Base-by-base conservation (phyloP, 2,329 filamentous ascomycete species). In the Didymellaceae sp. region DNA sequence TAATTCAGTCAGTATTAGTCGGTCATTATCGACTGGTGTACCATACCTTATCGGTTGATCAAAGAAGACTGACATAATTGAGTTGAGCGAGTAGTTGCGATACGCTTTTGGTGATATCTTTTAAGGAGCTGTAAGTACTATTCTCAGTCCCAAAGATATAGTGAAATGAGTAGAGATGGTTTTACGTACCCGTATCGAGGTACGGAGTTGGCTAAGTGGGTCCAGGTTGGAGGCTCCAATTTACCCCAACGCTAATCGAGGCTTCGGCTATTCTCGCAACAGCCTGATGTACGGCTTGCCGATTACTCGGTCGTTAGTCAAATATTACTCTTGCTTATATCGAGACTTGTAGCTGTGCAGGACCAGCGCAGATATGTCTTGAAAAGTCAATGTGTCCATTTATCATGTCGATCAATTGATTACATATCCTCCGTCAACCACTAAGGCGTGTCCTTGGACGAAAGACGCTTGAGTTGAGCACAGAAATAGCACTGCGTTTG, bases 401-500 rank as follows among this genome's bases (percentile, higher is more conserved):
- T n/a, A n/a, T n/a, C n/a, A n/a, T n/a, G n/a, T 11, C 20, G n/a
- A 33, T 49, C 41, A 68, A 32, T 67, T 67, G 22, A 67, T 65
- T 9, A 59, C 66, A 45, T 68, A 70, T 17, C 66, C 67, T 5
- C 80, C 79, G 56, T 82, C 80, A 11, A 76, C 76, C 2, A 82
- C 66, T 38, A 82, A 54, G 5, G 70, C 71, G 13, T 75, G 70
- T 1, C 80, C 81, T 41, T 78, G 75, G 66, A 84, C 79, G 58
- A 76, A 84, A 47, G 80, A 82, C 46, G 78, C 78, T 73, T 82
- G 75, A 1, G 77, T 72, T 24, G 78, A 82, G 14, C 77, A 79
- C 49, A 85, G 59, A 48, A 82, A 81, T 0, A 78, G 69, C 20
- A 83, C 77, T 24, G 74, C 70, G 55, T 85, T 80, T 0, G 78